A percentile compares a stretch with the other conserved stretches of the same genome.
These are phyloP conservation scores for Macrolepiota fuliginosa DNA, from an alignment of 768 basidiomycete species.

Conservation along the genomic window DNA sequence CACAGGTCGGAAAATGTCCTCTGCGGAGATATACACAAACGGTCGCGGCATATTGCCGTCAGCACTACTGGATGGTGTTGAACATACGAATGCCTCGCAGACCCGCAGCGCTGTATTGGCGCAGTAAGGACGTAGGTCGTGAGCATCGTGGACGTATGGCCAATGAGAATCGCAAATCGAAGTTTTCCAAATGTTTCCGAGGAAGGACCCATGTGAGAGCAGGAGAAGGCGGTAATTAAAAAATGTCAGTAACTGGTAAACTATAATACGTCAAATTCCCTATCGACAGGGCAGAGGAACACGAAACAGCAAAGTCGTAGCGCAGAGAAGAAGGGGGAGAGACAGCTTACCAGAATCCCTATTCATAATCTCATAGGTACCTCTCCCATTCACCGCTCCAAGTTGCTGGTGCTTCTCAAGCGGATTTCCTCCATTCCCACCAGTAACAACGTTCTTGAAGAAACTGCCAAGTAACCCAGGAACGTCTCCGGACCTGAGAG, in stretches of 20 bases:
- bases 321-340: too few relatives aligned
- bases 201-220: background rate
- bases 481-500: constrained; percentile 58
- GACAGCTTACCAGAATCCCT: constrained; percentile 77
- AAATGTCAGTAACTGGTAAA: constrained; percentile 13
- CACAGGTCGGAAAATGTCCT: constrained; percentile 87
- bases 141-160: background rate
- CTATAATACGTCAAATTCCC: constrained; percentile 4
- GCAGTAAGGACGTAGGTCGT: background rate
- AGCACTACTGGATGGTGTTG: constrained; percentile 27
- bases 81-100: constrained; percentile 70
- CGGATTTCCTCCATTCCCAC: constrained; percentile 51
- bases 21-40: constrained; percentile 96
- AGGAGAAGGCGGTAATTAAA: constrained; percentile 1
- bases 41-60: constrained; percentile 41
- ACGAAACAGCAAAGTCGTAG: background rate
- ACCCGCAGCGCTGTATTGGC: constrained; percentile 59
- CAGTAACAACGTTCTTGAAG: constrained; percentile 24
- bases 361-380: constrained; percentile 80
- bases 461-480: constrained; percentile 49
- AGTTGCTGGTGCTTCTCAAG: constrained; percentile 40
- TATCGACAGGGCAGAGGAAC: background rate
- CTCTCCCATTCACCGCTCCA: constrained; percentile 21
- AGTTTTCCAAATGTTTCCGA: background rate
- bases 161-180: background rate